A percentile compares a stretch with the other conserved stretches of the same genome.
phyloP scores from a whole-genome alignment of 208 protist species.

The Leishmania aethiopica region DNA sequence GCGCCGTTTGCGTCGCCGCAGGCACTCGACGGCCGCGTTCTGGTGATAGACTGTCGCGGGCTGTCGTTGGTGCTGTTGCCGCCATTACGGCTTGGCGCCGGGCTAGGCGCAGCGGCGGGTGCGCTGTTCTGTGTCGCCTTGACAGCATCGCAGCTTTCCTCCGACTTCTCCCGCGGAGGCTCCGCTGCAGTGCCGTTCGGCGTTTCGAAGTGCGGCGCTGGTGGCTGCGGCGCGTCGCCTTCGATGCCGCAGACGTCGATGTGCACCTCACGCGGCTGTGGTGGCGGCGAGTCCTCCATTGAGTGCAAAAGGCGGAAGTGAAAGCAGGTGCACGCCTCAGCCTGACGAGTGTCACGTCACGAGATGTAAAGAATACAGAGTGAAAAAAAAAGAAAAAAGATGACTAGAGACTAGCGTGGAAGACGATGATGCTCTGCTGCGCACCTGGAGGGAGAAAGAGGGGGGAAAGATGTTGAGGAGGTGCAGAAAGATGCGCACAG shows the following conservation, averaged over 20 bases:
- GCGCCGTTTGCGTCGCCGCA: not conserved
- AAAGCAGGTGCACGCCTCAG: not conserved
- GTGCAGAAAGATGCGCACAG: not conserved
- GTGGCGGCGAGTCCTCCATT: not conserved
- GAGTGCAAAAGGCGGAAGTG: not conserved
- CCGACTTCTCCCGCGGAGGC: not conserved
- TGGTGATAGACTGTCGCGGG: conserved; percentile 4
- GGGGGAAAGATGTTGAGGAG: not conserved
- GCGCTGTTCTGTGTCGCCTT: not conserved
- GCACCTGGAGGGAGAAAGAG: not conserved
- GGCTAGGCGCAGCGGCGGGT: not conserved
- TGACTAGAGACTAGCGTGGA: not conserved
- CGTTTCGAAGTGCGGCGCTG: not conserved
- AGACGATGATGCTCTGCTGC: not conserved
- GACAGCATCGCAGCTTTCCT: not conserved
- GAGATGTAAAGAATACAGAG: conserved; percentile 6
- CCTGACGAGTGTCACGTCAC: not conserved
- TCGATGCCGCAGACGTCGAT: not conserved
- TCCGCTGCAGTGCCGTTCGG: not conserved
- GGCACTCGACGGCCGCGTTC: not conserved
- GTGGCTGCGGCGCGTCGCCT: not conserved
- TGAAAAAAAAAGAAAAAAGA: conserved; percentile 13
- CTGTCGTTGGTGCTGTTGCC: conserved; percentile 9
- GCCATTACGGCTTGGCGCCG: not conserved
- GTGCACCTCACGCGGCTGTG: not conserved